phyloP scores from a whole-genome alignment of 805 yeast species.

The Saccharomyces mikatae region DNA sequence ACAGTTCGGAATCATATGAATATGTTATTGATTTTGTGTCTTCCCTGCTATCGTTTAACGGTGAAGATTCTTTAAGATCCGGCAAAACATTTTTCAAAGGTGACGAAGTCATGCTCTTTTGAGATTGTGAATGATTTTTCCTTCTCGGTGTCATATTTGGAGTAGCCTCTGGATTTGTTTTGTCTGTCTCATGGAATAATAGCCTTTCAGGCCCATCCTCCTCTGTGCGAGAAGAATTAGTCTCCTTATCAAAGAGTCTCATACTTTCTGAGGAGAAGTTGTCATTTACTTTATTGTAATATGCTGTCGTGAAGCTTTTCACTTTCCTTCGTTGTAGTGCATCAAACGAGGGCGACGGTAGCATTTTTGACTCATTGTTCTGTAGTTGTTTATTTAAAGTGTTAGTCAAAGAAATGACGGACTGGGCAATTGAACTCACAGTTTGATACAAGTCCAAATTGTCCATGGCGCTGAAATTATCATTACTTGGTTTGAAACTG shows the following conservation, averaged over 20 bases:
- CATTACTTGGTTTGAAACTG: neutral
- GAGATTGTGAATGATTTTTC: constrained; percentile 3
- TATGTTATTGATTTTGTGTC: constrained; percentile 5
- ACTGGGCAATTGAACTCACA: constrained; percentile 28
- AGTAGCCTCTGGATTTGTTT: constrained; percentile 11
- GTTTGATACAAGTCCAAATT: constrained; percentile 30
- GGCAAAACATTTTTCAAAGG: constrained; percentile 15
- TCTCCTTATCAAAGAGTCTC: neutral
- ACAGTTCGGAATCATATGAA: constrained; percentile 10
- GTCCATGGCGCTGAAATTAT: constrained; percentile 27
- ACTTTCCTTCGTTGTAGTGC: constrained; percentile 19
- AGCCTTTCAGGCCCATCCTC: constrained; percentile 20
- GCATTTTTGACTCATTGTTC: constrained; percentile 1
- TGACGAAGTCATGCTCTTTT: constrained; percentile 3
- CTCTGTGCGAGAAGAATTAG: constrained; percentile 1
- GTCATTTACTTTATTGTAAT: constrained; percentile 6
- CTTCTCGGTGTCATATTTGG: constrained; percentile 4
- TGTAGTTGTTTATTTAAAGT: constrained; percentile 15
- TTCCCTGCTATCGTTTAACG: constrained; percentile 3
- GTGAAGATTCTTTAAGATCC: constrained; percentile 2
- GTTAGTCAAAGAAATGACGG: constrained; percentile 29
- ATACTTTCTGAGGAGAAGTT: constrained; percentile 4
- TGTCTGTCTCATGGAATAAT: constrained; percentile 17
- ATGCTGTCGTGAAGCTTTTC: constrained; percentile 17
- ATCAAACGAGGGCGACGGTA: constrained; percentile 19